These are phyloP conservation scores for Violaceomyces palustris DNA, from an alignment of 1,284 basidiomycete species.

Conservation along the genomic window DNA sequence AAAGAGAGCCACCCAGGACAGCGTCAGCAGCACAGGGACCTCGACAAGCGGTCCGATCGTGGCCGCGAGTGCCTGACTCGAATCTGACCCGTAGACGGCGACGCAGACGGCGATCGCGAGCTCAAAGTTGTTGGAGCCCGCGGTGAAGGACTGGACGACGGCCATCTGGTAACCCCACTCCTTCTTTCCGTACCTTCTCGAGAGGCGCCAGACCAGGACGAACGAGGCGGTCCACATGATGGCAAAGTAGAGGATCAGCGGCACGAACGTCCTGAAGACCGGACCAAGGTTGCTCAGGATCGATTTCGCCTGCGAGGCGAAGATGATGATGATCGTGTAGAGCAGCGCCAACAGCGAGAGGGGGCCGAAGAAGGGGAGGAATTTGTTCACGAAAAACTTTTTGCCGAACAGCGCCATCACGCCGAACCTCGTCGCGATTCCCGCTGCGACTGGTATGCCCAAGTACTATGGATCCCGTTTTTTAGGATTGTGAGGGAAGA, in stretches of 20 bases:
- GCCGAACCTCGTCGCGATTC: slow-evolving; percentile 64
- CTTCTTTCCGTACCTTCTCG: slow-evolving; percentile 26
- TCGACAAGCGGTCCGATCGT: slow-evolving; percentile 48
- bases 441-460: slow-evolving; percentile 67
- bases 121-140: slow-evolving; percentile 57
- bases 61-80: slow-evolving; percentile 29
- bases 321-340: slow-evolving; percentile 70
- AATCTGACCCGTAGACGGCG: slow-evolving; percentile 60
- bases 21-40: slow-evolving; percentile 65
- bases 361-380: slow-evolving; percentile 68
- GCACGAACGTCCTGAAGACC: slow-evolving; percentile 60
- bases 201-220: slow-evolving; percentile 55
- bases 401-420: slow-evolving; percentile 58
- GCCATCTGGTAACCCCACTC: slow-evolving; percentile 52
- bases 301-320: slow-evolving; percentile 62
- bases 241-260: slow-evolving; percentile 67
- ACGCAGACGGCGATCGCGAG: slow-evolving; percentile 78
- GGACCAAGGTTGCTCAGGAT: slow-evolving; percentile 41
- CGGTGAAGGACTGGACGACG: slow-evolving; percentile 57
- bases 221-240: slow-evolving; percentile 72
- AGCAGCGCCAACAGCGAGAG: slow-evolving; percentile 61
- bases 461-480: slow-evolving; percentile 33
- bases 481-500: too few relatives aligned
- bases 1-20: slow-evolving; percentile 68
- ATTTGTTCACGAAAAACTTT: slow-evolving; percentile 59